Base-by-base conservation (phyloP, 148 eudicot species). In the Pouteria glomerata region DNA sequence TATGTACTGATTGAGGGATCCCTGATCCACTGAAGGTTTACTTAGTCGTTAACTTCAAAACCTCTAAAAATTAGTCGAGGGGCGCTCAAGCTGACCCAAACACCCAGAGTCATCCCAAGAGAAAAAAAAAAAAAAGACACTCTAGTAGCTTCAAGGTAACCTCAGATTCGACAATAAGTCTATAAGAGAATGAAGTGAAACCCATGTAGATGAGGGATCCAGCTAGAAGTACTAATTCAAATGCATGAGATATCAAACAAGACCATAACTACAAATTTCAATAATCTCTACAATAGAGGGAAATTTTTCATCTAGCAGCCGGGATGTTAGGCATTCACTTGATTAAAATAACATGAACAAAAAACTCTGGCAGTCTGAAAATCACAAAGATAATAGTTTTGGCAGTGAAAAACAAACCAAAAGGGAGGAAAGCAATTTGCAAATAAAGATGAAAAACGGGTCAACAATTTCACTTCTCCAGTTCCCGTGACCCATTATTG, bases 381-480 rank as follows among this genome's bases (percentile, higher is more conserved):
- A 57, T 29, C 1, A 57, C 62, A 15, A 12, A 29, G 33, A 57
- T 15, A 33, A 58, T n/a, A 58, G 21, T 31, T 58, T 26, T 27
- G 8, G 62, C 0, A 57, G 61, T 27, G 33, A 18, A 19, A 30
- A 58, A 19, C 37, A 4, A 13, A 15, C 27, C 16, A 1, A 18
- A 58, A 15, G 29, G 29, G 10, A 58, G 37, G 62, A 58, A 30
- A 58, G n/a, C n/a, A 35, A n/a, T 35, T 3, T 14, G 6, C 33
- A 56, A 55, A 37, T 15, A 37, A 6, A 34, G 30, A 26, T 6
- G 19, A 30, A 55, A 57, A 55, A 24, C 6, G 21, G 19, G 13
- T 14, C 11, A 35, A 56, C n/a, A 60, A 8, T 44, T 67, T 67
- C 57, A 67, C 57, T n/a, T 50, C 71, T 13, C 63, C 63, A 58